Percentiles rank a stretch among this genome's conserved stretches.
Evolutionary conservation across 768 basidiomycete species (phyloP).

Genomic region (Amanita phalloides): DNA sequence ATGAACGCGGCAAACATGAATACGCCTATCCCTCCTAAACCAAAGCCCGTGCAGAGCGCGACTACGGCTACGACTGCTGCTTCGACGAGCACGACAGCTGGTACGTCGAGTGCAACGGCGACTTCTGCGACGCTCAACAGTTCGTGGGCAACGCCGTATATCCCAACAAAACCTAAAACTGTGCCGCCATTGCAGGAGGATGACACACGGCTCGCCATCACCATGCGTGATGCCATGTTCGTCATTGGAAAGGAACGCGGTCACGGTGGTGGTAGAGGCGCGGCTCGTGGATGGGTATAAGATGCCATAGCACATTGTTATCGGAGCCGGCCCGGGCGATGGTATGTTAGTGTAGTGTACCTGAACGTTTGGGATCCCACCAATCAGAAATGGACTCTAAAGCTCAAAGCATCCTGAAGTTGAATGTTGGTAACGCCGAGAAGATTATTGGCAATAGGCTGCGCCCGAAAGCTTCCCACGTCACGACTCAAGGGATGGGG

Average conservation of each 20-base stretch:
- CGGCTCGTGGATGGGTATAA: constrained; percentile 59
- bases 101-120: constrained; percentile 15
- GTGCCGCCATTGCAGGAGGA: constrained; percentile 35
- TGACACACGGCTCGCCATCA: constrained; percentile 48
- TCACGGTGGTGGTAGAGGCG: constrained; percentile 72
- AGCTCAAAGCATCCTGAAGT: too few relatives aligned
- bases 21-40: constrained; percentile 17
- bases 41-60: constrained; percentile 23
- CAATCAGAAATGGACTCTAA: too few relatives aligned
- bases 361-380: too few relatives aligned
- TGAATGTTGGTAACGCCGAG: too few relatives aligned
- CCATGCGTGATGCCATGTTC: constrained; percentile 76
- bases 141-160: constrained; percentile 55
- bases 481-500: too few relatives aligned
- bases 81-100: constrained; percentile 14
- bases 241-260: constrained; percentile 76
- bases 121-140: constrained; percentile 16
- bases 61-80: constrained; percentile 20
- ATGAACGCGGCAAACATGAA: constrained; percentile 60
- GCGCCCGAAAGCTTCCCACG: too few relatives aligned
- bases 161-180: constrained; percentile 37
- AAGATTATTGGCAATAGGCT: too few relatives aligned
- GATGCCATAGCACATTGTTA: not conserved
- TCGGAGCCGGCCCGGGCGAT: too few relatives aligned
- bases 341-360: too few relatives aligned